Conservation (phyloP, 805 yeast species). For the Nakazawaea sp. region DNA sequence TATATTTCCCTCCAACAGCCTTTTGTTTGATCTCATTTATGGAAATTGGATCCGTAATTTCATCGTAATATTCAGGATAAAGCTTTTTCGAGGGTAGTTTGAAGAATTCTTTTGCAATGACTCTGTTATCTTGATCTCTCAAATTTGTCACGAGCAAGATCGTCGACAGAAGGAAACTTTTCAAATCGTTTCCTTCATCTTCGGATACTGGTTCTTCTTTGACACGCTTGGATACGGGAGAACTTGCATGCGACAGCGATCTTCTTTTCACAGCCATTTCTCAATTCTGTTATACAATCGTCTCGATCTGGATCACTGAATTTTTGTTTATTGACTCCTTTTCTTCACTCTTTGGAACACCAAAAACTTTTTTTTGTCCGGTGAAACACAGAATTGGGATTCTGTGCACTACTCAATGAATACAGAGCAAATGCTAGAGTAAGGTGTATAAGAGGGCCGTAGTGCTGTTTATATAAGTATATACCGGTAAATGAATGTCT, state of each 20-base stretch:
- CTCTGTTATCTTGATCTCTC: conserved; percentile 29
- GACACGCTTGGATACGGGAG: conserved; percentile 15
- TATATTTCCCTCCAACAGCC: conserved; percentile 29
- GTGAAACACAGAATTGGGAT: too few relatives aligned
- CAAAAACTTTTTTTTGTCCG: too few relatives aligned
- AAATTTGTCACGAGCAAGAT: conserved; percentile 25
- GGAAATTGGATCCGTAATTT: conserved; percentile 61
- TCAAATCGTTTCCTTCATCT: conserved; percentile 18
- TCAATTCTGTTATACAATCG: too few relatives aligned
- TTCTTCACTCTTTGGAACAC: too few relatives aligned
- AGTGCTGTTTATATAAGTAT: too few relatives aligned
- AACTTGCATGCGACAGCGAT: conserved; percentile 7
- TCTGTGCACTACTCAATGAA: too few relatives aligned
- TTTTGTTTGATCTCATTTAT: conserved; percentile 56
- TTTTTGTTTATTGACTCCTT: too few relatives aligned
- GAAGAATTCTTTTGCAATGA: conserved; percentile 45
- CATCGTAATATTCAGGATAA: conserved; percentile 75
- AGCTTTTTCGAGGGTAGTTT: conserved; percentile 67
- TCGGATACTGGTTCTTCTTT: conserved; percentile 7
- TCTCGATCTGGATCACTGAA: too few relatives aligned
- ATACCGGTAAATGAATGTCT: too few relatives aligned
- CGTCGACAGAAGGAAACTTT: conserved; percentile 18
- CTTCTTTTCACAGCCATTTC: conserved; percentile 19
- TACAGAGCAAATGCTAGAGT: too few relatives aligned
- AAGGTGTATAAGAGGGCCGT: background rate